These are phyloP conservation scores for Botrytis squamosa DNA, from an alignment of 2,329 filamentous ascomycete species.

Conservation along the genomic window DNA sequence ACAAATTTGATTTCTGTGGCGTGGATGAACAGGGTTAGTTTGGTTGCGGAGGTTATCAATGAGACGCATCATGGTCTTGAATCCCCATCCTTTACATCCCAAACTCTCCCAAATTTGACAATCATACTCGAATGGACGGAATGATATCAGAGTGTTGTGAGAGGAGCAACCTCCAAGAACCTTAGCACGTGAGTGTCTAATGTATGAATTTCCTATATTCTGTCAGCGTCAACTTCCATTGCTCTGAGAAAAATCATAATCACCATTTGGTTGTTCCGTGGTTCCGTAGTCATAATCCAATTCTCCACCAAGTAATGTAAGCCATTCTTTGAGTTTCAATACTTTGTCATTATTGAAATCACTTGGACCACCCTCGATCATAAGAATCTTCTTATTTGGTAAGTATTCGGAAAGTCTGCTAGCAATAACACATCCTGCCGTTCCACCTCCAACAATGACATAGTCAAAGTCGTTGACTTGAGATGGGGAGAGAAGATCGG, in stretches of 20 bases:
- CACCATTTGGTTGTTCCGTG: slow-evolving; percentile 82
- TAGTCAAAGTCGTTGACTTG: slow-evolving; percentile 46
- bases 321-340: slow-evolving; percentile 82
- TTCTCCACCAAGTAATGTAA: slow-evolving; percentile 78
- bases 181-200: slow-evolving; percentile 89
- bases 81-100: slow-evolving; percentile 83
- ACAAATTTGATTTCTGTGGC: slow-evolving; percentile 87
- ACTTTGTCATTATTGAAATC: slow-evolving; percentile 88
- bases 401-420: slow-evolving; percentile 66
- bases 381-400: slow-evolving; percentile 74
- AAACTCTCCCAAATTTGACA: slow-evolving; percentile 78
- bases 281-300: slow-evolving; percentile 91
- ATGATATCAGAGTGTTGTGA: slow-evolving; percentile 92
- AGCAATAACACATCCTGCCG: slow-evolving; percentile 49
- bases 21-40: slow-evolving; percentile 82
- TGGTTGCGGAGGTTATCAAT: slow-evolving; percentile 85
- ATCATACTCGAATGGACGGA: slow-evolving; percentile 88
- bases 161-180: slow-evolving; percentile 90
- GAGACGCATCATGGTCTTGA: slow-evolving; percentile 78
- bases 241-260: slow-evolving; percentile 50
- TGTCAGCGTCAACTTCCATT: slow-evolving; percentile 24
- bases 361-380: slow-evolving; percentile 86
- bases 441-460: slow-evolving; percentile 51
- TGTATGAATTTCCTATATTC: slow-evolving; percentile 75
- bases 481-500: slow-evolving; percentile 35